Evolutionary conservation across 192 early-diverging fungal genomes (phyloP), one percentile per base, ranked within the genome.

Genomic region (Coemansia erecta): DNA sequence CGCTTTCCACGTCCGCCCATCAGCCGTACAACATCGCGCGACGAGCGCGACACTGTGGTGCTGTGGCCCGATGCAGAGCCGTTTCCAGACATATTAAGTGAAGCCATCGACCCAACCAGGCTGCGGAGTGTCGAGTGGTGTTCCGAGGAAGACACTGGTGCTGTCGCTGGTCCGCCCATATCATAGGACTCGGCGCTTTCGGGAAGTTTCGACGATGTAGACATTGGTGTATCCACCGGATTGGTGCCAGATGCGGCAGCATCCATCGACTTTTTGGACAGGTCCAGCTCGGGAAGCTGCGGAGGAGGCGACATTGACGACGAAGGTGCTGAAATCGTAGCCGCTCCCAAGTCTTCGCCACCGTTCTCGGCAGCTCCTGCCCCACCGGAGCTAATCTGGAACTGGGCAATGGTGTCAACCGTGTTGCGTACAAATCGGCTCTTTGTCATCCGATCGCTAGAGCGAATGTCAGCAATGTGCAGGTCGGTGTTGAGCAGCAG

Each of bases 401-500:
- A 77, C 62, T 73, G 70, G 11, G 69, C 40, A 39, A 81, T 76
- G 1, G 78, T 81, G 41, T 81, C 78, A 12, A 90, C 84, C 1
- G 90, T 91, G 45, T 91, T 91, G 35, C 83, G 76, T 12, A 90
- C 81, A 72, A 90, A 92, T 13, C 84, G 83, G 28, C 83, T 85
- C 52, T 82, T 73, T 2, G 87, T 85, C 90, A 95, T 94, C 40
- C 85, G 85, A 23, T 84, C 82, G 33, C 82, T 79, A 1, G 77
- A 35, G 26, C 77, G 72, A 48, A 61, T 85, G 57, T 90, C 86
- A n/a, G 91, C 93, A 53, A 94, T 85, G 64, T 96, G 91, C 52
- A 95, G 70, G 70, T 98, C 95, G 4, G 95, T 98, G 73, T 96
- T 96, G 6, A 98, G 82, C 45, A 98, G 67, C 60, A 98, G 69